Percentiles rank a stretch among this genome's conserved stretches.
Evolutionary conservation across 1,139 yeast species (phyloP).

Genomic region (Hemisphaericaspora lyxosophila): DNA sequence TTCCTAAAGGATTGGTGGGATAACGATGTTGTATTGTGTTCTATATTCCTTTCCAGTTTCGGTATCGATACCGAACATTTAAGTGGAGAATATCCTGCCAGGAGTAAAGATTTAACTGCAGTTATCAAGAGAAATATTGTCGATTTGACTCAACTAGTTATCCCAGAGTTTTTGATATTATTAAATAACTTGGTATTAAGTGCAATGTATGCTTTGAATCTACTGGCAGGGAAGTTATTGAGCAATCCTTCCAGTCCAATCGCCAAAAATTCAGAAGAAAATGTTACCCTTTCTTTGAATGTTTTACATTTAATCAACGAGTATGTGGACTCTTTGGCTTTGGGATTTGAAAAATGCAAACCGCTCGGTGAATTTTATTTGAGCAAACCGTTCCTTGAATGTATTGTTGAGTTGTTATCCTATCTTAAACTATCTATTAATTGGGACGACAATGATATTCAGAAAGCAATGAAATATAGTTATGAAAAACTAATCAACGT

Average conservation of each 20-base stretch:
- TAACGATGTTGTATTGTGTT: conserved; percentile 33
- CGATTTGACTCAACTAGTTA: conserved; percentile 22
- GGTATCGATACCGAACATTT: conserved; percentile 27
- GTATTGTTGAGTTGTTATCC: conserved; percentile 39
- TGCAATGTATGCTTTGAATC: conserved; percentile 33
- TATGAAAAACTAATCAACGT: conserved; percentile 25
- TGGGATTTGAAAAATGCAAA: conserved; percentile 28
- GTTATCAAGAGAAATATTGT: conserved; percentile 13
- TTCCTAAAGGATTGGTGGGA: conserved; percentile 48
- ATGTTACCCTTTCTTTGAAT: conserved; percentile 29
- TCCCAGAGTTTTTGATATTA: conserved; percentile 42
- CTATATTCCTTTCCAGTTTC: conserved; percentile 42
- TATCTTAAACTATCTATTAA: conserved; percentile 29
- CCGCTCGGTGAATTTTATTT: conserved; percentile 25
- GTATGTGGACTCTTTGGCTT: conserved; percentile 30
- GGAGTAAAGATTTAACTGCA: conserved; percentile 9
- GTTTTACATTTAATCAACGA: conserved; percentile 37
- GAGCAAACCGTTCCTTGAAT: conserved; percentile 39
- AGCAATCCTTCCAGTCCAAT: conserved; percentile 39
- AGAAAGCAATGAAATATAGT: conserved; percentile 21
- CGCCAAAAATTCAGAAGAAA: conserved; percentile 14
- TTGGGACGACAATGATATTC: conserved; percentile 27
- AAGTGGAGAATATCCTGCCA: not conserved
- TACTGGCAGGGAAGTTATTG: conserved; percentile 36
- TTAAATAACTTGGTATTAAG: conserved; percentile 41